Conservation (phyloP, 805 yeast species). For the Schizosaccharomyces osmophilus region DNA sequence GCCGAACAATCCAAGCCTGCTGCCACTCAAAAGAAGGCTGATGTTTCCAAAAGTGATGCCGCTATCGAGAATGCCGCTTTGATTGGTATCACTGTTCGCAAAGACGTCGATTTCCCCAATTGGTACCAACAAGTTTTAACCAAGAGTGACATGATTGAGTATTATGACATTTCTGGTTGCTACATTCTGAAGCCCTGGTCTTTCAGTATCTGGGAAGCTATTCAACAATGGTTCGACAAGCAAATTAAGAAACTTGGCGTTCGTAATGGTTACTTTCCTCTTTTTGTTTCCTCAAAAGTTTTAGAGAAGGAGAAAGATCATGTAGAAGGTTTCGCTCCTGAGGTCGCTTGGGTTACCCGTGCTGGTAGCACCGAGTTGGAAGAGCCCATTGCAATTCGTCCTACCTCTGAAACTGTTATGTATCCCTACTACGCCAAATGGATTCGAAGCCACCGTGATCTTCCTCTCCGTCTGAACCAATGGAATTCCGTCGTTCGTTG, state of each 20-base stretch:
- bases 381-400: slow-evolving; percentile 96
- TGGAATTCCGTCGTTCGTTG: slow-evolving; percentile 99
- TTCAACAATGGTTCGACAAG: slow-evolving; percentile 63
- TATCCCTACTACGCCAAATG: slow-evolving; percentile 97
- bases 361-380: slow-evolving; percentile 89
- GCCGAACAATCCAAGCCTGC: slow-evolving; percentile 11
- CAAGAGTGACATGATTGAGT: slow-evolving; percentile 95
- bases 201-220: slow-evolving; percentile 79
- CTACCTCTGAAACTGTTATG: slow-evolving; percentile 98
- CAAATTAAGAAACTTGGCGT: slow-evolving; percentile 75
- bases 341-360: slow-evolving; percentile 97
- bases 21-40: slow-evolving; percentile 5
- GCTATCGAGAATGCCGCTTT: slow-evolving; percentile 57
- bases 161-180: slow-evolving; percentile 97
- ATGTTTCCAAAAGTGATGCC: slow-evolving; percentile 12
- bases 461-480: slow-evolving; percentile 88
- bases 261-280: slow-evolving; percentile 87
- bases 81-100: slow-evolving; percentile 89
- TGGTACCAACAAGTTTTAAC: slow-evolving; percentile 95
- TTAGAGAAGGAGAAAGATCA: slow-evolving; percentile 96
- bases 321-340: slow-evolving; percentile 97
- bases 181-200: slow-evolving; percentile 93
- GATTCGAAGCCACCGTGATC: slow-evolving; percentile 94
- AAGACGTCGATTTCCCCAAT: slow-evolving; percentile 71
- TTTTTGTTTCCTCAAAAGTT: slow-evolving; percentile 85